These are phyloP conservation scores for Colletotrichum phormii DNA, from an alignment of 2,329 filamentous ascomycete species.

Conservation along the genomic window DNA sequence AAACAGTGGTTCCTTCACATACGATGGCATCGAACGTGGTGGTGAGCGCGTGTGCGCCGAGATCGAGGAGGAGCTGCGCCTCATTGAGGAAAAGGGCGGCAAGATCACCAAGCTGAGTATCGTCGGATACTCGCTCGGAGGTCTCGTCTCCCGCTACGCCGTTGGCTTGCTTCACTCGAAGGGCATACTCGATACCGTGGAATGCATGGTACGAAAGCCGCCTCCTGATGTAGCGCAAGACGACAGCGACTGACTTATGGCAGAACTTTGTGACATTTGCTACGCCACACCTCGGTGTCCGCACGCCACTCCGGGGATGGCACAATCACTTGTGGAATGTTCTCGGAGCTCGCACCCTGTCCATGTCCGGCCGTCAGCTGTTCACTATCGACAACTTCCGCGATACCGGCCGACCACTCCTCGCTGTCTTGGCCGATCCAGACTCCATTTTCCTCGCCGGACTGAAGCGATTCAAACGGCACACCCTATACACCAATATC, in stretches of 20 bases:
- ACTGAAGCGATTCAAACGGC: slow-evolving; percentile 79
- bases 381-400: slow-evolving; percentile 90
- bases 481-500: slow-evolving; percentile 86
- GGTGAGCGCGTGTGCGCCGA: slow-evolving; percentile 76
- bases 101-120: slow-evolving; percentile 86
- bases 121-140: slow-evolving; percentile 90
- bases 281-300: slow-evolving; percentile 83
- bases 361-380: slow-evolving; percentile 85
- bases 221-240: neutral
- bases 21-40: slow-evolving; percentile 76
- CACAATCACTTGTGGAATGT: slow-evolving; percentile 81
- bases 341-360: slow-evolving; percentile 84
- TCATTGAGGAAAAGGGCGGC: slow-evolving; percentile 70
- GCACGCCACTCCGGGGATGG: slow-evolving; percentile 75
- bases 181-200: slow-evolving; percentile 81
- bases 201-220: slow-evolving; percentile 74
- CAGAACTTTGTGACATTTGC: slow-evolving; percentile 95
- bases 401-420: slow-evolving; percentile 81
- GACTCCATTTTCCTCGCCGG: slow-evolving; percentile 88
- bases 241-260: neutral
- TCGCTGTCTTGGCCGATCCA: slow-evolving; percentile 84
- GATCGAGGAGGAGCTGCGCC: slow-evolving; percentile 72
- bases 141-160: slow-evolving; percentile 86
- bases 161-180: slow-evolving; percentile 86
- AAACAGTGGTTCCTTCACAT: slow-evolving; percentile 79